Base-by-base conservation (phyloP, 75 land plant genomes). In the Isoetes taiwanensis region DNA sequence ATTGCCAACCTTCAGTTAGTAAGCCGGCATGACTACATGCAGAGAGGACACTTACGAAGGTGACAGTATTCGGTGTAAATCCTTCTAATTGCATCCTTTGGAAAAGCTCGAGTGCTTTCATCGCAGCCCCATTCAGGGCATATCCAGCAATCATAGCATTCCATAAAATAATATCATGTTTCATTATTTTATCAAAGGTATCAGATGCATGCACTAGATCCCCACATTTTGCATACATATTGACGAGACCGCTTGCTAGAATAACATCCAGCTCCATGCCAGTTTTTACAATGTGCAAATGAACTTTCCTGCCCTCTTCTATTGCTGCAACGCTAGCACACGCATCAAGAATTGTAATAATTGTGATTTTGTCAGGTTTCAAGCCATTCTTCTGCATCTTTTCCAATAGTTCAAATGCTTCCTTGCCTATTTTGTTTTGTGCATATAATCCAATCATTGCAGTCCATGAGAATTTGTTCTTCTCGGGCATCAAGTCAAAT, bases 381-480 rank as follows among this genome's bases (percentile, higher is more conserved):
- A 46, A 6, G 4, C 50, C 50, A 19, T 46, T 23, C n/a, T 19
- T 16, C 50, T 46, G 56, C 56, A 54, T 54, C 56, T 17, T 6
- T 23, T 54, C 23, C n/a, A 54, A 23, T 11, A 5, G 14, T n/a
- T 54, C 30, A n/a, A 54, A 28, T 54, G 23, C 56, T 28, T 54
- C 30, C 56, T 26, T 9, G 8, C 30, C 27, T 5, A 6, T 12
- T 31, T 31, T 31, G 30, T 26, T 4, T 17, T 54, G 56, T 3
- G 30, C 56, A 54, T 54, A 54, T 26, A n/a, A 28, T 6, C 31
- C 27, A 28, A 54, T 9, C 30, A 54, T 25, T 23, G 56, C 56
- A 26, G n/a, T 59, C 25, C 16, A 34, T 2, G 41, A n/a, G 19
- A 59, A 42, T 40, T 28, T 12, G 12, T 37, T 12, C 38, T 37